phyloP scores from a whole-genome alignment of 2,329 filamentous ascomycete species.

The Diplodia sapinea region DNA sequence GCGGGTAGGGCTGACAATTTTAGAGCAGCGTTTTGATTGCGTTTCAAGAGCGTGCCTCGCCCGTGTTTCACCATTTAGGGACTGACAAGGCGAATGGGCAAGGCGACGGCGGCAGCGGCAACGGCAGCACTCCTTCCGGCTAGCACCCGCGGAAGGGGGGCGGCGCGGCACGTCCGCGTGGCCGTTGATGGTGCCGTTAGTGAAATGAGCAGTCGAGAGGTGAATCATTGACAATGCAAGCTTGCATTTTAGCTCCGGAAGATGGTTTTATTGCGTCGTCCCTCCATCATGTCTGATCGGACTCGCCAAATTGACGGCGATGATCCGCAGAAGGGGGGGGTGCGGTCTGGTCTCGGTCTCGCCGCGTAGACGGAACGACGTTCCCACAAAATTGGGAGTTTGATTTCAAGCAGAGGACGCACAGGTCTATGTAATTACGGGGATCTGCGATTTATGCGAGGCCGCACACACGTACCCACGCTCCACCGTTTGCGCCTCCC shows the following conservation, averaged over 20 bases:
- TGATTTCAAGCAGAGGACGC: conserved; percentile 6
- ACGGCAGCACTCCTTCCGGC: background rate
- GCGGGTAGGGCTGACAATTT: conserved; percentile 27
- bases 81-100: background rate
- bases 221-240: conserved; percentile 17
- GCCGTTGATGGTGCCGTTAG: background rate
- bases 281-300: background rate
- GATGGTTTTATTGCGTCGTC: conserved; percentile 11
- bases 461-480: conserved; percentile 2
- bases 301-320: background rate
- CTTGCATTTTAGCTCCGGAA: conserved; percentile 8
- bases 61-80: background rate
- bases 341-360: background rate
- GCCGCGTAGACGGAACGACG: background rate
- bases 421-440: conserved; percentile 26
- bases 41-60: conserved; percentile 11
- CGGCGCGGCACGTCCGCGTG: background rate
- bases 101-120: background rate
- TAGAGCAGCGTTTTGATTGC: conserved; percentile 4
- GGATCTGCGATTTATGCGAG: conserved; percentile 27
- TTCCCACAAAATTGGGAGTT: conserved; percentile 25
- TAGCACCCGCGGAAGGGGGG: conserved; percentile 1
- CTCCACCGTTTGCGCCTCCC: background rate
- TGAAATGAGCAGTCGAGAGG: conserved; percentile 11
- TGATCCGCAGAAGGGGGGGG: background rate